These are phyloP conservation scores for Aspergillus floridensis DNA, from an alignment of 2,329 filamentous ascomycete genomes.

Conservation along the genomic window DNA sequence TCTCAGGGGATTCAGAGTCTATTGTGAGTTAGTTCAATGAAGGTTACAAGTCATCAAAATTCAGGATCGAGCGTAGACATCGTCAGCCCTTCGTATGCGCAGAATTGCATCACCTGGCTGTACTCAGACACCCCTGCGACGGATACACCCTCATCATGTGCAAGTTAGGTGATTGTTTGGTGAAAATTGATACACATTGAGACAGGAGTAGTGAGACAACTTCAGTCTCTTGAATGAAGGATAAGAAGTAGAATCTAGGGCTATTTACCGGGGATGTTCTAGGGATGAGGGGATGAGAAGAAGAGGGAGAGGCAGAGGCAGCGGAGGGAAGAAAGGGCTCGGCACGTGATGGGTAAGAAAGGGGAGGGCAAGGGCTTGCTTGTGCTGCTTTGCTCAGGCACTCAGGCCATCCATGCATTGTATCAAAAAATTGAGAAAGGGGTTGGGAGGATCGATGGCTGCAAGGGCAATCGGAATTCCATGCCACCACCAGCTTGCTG, in stretches of 20 bases:
- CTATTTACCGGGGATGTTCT: neutral
- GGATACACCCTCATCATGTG: constrained; percentile 3
- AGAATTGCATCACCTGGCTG: neutral
- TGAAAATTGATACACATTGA: neutral
- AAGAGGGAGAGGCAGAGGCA: neutral
- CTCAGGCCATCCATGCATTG: neutral
- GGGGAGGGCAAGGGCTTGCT: neutral
- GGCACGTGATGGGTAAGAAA: constrained; percentile 10
- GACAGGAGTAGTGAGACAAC: neutral
- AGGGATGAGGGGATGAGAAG: neutral
- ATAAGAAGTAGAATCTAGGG: neutral
- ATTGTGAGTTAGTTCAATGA: too few species aligned
- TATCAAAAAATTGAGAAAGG: neutral
- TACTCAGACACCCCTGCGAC: neutral
- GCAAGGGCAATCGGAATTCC: neutral
- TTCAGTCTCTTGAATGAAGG: constrained; percentile 8
- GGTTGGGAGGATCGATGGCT: neutral
- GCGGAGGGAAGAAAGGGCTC: neutral
- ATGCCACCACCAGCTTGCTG: neutral
- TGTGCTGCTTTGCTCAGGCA: neutral
- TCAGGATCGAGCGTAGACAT: constrained; percentile 1
- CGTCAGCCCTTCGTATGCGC: neutral
- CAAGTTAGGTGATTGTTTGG: neutral
- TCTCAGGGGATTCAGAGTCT: neutral
- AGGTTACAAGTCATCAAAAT: neutral